Evolutionary conservation across 345 rosid species (phyloP), one percentile per base, ranked within the genome.

Genomic region (Carallia brachiata): DNA sequence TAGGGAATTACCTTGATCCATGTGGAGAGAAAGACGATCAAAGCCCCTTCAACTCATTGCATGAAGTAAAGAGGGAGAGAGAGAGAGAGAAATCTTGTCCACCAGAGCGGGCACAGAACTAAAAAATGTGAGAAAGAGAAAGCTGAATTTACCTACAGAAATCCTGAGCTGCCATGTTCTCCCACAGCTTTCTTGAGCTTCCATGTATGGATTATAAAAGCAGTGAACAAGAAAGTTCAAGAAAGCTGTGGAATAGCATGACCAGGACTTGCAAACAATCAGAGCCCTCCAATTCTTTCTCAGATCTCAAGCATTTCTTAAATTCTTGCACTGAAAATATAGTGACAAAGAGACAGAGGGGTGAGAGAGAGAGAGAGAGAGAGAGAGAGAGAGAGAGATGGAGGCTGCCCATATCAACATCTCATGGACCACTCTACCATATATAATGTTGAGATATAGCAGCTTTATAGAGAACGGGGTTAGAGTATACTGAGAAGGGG

Each of bases 231-330:
- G 83, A 76, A 81, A 89, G 93, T 89, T 89, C 93, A 89, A 89
- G 93, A 89, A 89, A 89, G 93, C 93, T 86, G 93, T 89, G 93
- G 93, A 89, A 89, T 77, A 89, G 85, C 90, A 86, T 86, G 93
- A 72, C 87, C 81, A 77, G 86, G 86, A 82, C 82, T 77, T 77
- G 27, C 12, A 23, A 39, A 34, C 18, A 63, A 34, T 18, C 62
- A 23, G 19, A 61, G 23, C 40, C 70, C 68, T 32, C 32, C 12
- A n/a, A 19, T 68, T 47, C 63, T 28, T 44, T 27, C 65, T 70
- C 80, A 82, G 84, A 83, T 78, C 83, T 71, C 76, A 52, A 44
- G 65, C 8, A 32, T 52, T 31, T 50, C 52, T 67, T 7, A 16
- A 2, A 23, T 37, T 50, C 53, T 53, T 40, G 48, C 48, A 57